Evolutionary conservation across 2,329 filamentous ascomycete species (phyloP).

Genomic region (Metarhizium sp.): DNA sequence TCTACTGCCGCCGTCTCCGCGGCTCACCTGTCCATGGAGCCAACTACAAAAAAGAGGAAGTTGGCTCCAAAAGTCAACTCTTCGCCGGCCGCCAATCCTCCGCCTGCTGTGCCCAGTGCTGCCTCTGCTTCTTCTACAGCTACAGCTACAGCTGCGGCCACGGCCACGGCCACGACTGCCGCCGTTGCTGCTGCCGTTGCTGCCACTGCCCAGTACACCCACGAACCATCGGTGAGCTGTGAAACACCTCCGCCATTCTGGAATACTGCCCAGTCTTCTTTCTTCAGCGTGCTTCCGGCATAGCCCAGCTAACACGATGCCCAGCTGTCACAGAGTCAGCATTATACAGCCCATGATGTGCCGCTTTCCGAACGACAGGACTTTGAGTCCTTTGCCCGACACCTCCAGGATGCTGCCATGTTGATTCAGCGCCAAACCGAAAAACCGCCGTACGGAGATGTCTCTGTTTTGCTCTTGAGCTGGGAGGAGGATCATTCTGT

Average conservation of each 20-base stretch:
- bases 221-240: conserved; percentile 7
- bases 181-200: not conserved
- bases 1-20: conserved; percentile 9
- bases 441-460: conserved; percentile 44
- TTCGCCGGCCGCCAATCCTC: conserved; percentile 18
- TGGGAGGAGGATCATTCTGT: conserved; percentile 52
- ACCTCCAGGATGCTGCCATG: conserved; percentile 60
- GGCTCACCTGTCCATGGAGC: conserved; percentile 26
- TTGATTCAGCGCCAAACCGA: conserved; percentile 56
- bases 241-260: not conserved
- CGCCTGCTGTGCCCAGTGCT: conserved; percentile 13
- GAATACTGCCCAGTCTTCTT: not conserved
- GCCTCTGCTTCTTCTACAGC: not conserved
- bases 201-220: not conserved
- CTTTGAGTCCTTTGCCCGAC: conserved; percentile 57
- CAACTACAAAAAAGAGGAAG: conserved; percentile 33
- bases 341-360: conserved; percentile 30
- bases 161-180: not conserved
- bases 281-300: not conserved
- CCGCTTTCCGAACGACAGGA: conserved; percentile 43
- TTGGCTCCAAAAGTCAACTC: conserved; percentile 32
- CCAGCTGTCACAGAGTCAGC: conserved; percentile 16
- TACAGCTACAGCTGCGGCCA: no score
- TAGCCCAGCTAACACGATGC: not conserved
- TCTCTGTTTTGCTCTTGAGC: conserved; percentile 50